Evolutionary conservation across 176 grass and related monocot genomes (phyloP).

Genomic region (Tillandsia fasciculata): DNA sequence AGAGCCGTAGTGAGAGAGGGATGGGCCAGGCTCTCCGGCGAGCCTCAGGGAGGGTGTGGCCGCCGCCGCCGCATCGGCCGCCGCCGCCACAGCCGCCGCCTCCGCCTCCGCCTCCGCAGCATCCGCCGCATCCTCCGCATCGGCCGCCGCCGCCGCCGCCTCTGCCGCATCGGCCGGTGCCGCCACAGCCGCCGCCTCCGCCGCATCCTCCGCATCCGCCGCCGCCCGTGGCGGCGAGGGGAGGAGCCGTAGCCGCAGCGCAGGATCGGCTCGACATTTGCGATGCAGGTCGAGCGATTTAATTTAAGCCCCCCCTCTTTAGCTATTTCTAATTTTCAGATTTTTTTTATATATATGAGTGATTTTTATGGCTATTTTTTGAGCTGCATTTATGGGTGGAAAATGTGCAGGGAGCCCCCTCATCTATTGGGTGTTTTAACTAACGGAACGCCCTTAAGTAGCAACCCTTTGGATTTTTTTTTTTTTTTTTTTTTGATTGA

Average conservation of each 20-base stretch:
- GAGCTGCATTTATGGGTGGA: too few species aligned
- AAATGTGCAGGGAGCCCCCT: too few species aligned
- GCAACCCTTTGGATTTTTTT: too few species aligned
- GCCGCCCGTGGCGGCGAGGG: constrained; percentile 7
- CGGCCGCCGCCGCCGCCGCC: too few species aligned
- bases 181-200: too few species aligned
- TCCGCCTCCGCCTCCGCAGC: background rate
- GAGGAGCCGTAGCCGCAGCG: constrained; percentile 2
- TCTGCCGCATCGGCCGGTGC: too few species aligned
- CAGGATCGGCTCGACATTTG: constrained; percentile 29
- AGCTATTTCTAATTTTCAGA: background rate
- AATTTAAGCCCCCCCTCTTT: background rate
- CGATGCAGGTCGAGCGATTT: constrained; percentile 13
- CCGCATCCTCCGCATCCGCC: too few species aligned
- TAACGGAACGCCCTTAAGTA: too few species aligned
- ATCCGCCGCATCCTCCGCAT: too few species aligned
- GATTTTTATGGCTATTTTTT: too few species aligned
- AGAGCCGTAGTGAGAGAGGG: background rate
- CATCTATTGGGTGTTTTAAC: too few species aligned
- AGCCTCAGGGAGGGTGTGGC: constrained; percentile 22
- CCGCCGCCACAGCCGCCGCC: constrained; percentile 1
- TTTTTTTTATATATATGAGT: background rate
- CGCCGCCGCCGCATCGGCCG: constrained; percentile 12
- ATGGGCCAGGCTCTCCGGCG: constrained; percentile 52
- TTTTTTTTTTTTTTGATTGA: too few species aligned